Conservation (phyloP, 2,329 filamentous ascomycete species). For the Talaromyces sp. region DNA sequence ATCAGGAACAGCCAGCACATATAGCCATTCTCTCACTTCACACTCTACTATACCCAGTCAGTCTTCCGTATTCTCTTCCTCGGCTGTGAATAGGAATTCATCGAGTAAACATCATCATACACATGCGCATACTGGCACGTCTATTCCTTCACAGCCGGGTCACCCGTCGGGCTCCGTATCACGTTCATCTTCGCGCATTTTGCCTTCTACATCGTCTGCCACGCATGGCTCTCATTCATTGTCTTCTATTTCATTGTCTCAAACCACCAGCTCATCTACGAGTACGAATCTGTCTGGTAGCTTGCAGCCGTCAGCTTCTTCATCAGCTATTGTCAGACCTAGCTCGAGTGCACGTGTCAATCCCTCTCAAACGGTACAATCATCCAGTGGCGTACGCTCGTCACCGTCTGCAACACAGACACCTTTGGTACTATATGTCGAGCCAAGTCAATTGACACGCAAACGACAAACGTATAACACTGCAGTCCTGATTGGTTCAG, state of each 20-base stretch:
- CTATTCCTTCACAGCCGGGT: background rate
- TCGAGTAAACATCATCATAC: background rate
- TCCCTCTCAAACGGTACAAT: background rate
- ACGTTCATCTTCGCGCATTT: background rate
- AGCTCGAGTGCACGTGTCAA: background rate
- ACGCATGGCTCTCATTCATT: background rate
- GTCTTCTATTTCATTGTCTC: background rate
- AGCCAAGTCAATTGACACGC: background rate
- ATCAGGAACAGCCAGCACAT: background rate
- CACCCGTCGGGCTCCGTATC: background rate
- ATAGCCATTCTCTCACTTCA: background rate
- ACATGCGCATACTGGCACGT: background rate
- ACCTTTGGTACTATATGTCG: background rate
- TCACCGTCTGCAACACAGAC: background rate
- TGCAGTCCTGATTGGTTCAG: background rate
- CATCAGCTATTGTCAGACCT: background rate
- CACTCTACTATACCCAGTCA: background rate
- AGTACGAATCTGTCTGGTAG: background rate
- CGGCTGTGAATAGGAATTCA: background rate
- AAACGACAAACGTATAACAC: background rate
- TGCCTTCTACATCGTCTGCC: background rate
- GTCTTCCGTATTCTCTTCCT: background rate
- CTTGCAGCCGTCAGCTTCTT: background rate
- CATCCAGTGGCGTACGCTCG: background rate
- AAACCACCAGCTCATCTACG: background rate